Evolutionary conservation across 164 flowering plant genomes (phyloP).

Genomic region (Berberis vulgaris): DNA sequence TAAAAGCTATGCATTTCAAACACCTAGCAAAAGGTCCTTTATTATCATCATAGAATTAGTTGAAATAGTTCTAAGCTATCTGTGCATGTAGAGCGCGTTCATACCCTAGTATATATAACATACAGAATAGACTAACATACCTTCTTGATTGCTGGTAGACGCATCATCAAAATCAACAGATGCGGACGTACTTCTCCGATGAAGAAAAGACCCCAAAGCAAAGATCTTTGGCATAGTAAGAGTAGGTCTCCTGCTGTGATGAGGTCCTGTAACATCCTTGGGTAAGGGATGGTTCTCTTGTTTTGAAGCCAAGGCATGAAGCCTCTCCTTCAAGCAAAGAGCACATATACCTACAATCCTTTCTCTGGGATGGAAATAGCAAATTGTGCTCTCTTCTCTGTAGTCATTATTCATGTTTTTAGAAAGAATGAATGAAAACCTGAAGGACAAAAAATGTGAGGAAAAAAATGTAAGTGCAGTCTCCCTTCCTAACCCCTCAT

Average conservation of each 20-base stretch:
- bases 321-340: slow-evolving; percentile 74
- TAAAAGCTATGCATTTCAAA: too few relatives aligned
- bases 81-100: not conserved
- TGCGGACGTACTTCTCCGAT: slow-evolving; percentile 36
- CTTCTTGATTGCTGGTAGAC: slow-evolving; percentile 55
- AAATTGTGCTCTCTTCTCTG: slow-evolving; percentile 28
- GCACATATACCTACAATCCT: slow-evolving; percentile 61
- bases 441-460: not conserved
- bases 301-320: slow-evolving; percentile 54
- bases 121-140: slow-evolving; percentile 16
- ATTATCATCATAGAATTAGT: not conserved
- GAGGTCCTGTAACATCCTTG: not conserved
- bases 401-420: slow-evolving; percentile 26
- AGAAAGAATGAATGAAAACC: not conserved
- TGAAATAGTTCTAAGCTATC: not conserved
- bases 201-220: slow-evolving; percentile 50
- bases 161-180: slow-evolving; percentile 20
- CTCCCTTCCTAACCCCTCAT: too few relatives aligned
- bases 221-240: slow-evolving; percentile 40
- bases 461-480: not conserved
- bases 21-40: too few relatives aligned
- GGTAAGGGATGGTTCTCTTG: slow-evolving; percentile 23
- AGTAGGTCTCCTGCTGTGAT: slow-evolving; percentile 16
- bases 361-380: slow-evolving; percentile 60
- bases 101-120: too few relatives aligned